Percentiles rank a stretch among this genome's conserved stretches.
phyloP scores from a whole-genome alignment of 2,329 filamentous ascomycete genomes.

The Ambrosiella beaveri region DNA sequence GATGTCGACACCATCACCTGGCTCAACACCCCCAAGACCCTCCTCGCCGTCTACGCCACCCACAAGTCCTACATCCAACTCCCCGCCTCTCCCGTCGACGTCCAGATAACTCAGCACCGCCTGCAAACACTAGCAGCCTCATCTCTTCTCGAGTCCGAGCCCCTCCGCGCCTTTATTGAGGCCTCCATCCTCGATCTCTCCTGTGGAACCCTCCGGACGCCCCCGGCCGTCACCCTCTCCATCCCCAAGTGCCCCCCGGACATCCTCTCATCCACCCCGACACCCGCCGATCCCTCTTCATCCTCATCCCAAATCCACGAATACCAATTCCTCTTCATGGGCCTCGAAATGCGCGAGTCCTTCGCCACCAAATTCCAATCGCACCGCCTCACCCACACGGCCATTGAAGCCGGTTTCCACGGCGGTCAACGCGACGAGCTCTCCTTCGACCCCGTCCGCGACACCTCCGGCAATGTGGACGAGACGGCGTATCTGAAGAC shows the following conservation, averaged over 20 bases:
- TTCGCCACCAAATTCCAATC: conserved; percentile 21
- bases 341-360: conserved; percentile 34
- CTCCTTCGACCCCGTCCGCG: conserved; percentile 23
- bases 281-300: conserved; percentile 19
- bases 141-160: neutral
- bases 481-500: conserved; percentile 1
- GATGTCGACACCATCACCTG: conserved; percentile 13
- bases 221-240: conserved; percentile 26
- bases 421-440: conserved; percentile 35
- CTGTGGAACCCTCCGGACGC: conserved; percentile 26
- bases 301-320: conserved; percentile 15
- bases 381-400: conserved; percentile 33
- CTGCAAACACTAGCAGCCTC: conserved; percentile 3
- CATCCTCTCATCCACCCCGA: neutral
- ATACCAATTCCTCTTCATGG: conserved; percentile 27
- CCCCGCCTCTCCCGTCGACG: conserved; percentile 25
- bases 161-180: conserved; percentile 26
- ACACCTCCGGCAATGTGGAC: neutral
- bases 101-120: conserved; percentile 24
- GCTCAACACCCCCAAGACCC: conserved; percentile 18
- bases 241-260: conserved; percentile 21
- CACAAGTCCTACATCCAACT: conserved; percentile 24
- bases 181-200: conserved; percentile 29
- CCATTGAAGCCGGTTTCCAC: conserved; percentile 33
- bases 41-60: conserved; percentile 24